Conservation (phyloP, 2,329 filamentous ascomycete species). For the Helotiales sp. region DNA sequence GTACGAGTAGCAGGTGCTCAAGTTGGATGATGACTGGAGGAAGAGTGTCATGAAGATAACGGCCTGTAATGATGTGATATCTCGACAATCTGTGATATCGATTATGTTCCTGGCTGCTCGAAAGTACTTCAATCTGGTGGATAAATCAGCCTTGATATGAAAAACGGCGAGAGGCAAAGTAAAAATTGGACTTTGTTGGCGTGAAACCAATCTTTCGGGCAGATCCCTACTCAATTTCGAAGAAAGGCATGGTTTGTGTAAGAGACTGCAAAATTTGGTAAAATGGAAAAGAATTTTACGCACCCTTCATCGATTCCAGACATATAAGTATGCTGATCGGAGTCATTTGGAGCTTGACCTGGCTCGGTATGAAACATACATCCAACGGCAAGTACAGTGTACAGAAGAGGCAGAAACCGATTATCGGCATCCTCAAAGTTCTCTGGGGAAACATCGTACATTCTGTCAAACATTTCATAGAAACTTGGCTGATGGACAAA, state of each 20-base stretch:
- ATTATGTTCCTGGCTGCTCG: slow-evolving; percentile 69
- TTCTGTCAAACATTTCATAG: slow-evolving; percentile 73
- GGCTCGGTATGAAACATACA: slow-evolving; percentile 71
- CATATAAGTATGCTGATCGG: slow-evolving; percentile 55
- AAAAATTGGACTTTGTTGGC: background rate
- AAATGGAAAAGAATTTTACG: slow-evolving; percentile 29
- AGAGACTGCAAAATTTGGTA: slow-evolving; percentile 8
- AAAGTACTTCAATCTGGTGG: slow-evolving; percentile 73
- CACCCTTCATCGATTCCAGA: slow-evolving; percentile 62
- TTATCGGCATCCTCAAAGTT: slow-evolving; percentile 68
- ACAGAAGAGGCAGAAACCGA: slow-evolving; percentile 72
- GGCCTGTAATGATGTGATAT: slow-evolving; percentile 75
- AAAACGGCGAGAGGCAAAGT: background rate
- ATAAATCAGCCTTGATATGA: background rate
- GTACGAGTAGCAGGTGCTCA: slow-evolving; percentile 81
- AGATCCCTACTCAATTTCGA: background rate
- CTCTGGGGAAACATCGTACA: slow-evolving; percentile 74
- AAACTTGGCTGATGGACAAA: slow-evolving; percentile 85
- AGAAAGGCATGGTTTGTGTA: background rate
- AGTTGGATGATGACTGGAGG: slow-evolving; percentile 77
- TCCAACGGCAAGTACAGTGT: slow-evolving; percentile 72
- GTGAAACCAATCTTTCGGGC: background rate
- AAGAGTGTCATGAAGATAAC: slow-evolving; percentile 82
- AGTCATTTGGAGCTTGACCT: slow-evolving; percentile 51
- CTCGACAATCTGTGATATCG: slow-evolving; percentile 71